Evolutionary conservation across 768 basidiomycete genomes (phyloP).

Genomic region (Suillus paluster): DNA sequence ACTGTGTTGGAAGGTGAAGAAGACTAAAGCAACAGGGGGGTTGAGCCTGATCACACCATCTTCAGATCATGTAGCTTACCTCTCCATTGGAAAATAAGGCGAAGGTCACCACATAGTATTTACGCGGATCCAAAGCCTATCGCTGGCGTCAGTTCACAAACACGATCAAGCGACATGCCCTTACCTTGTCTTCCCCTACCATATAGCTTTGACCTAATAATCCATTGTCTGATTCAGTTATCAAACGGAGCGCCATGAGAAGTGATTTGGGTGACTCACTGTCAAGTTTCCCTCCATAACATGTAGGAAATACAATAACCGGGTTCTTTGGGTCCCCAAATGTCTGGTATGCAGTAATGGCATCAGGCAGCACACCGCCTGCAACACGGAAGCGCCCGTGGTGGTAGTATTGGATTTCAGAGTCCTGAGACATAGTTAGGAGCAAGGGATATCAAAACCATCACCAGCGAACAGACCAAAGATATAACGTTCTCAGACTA

Average conservation of each 20-base stretch:
- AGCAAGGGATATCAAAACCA: background rate
- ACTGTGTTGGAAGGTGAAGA: slow-evolving; percentile 64
- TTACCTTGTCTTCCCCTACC: slow-evolving; percentile 56
- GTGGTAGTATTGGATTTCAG: slow-evolving; percentile 50
- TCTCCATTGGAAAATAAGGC: slow-evolving; percentile 65
- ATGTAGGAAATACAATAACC: slow-evolving; percentile 63
- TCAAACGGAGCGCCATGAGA: background rate
- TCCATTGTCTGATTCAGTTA: slow-evolving; percentile 20
- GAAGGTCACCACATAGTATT: slow-evolving; percentile 61
- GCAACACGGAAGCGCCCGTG: slow-evolving; percentile 58
- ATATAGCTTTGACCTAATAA: slow-evolving; percentile 51
- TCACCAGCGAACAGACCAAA: background rate
- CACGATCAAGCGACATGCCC: background rate
- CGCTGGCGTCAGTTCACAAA: background rate
- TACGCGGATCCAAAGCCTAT: slow-evolving; percentile 52
- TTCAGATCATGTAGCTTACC: slow-evolving; percentile 34
- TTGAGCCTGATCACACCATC: background rate
- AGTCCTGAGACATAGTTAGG: slow-evolving; percentile 23
- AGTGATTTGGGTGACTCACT: slow-evolving; percentile 38
- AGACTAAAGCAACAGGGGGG: slow-evolving; percentile 40
- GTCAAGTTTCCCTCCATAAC: slow-evolving; percentile 57
- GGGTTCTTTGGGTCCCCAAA: slow-evolving; percentile 58
- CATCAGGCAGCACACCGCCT: slow-evolving; percentile 59
- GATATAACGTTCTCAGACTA: slow-evolving; percentile 3
- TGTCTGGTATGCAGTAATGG: slow-evolving; percentile 62